Percentiles rank a stretch among this genome's conserved stretches.
Conservation (phyloP, 2,329 filamentous ascomycete species). For the Penicillium aurantiogriseum region DNA sequence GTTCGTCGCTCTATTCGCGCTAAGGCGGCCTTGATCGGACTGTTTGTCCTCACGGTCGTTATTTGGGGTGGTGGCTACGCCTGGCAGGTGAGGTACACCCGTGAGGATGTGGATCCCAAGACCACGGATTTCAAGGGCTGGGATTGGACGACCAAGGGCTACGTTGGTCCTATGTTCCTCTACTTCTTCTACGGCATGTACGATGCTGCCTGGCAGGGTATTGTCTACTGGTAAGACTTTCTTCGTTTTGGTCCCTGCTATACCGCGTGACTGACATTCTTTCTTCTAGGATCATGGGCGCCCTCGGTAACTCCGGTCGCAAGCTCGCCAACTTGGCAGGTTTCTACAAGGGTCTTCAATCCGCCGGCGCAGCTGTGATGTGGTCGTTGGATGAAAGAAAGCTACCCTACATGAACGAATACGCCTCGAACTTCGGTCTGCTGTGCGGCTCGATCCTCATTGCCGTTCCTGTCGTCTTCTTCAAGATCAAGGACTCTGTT, state of each 20-base stretch:
- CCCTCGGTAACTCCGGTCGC: slow-evolving; percentile 85
- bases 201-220: slow-evolving; percentile 85
- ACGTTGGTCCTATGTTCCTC: slow-evolving; percentile 75
- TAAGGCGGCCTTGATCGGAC: slow-evolving; percentile 56
- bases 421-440: slow-evolving; percentile 71
- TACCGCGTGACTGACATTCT: neutral
- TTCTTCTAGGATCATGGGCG: slow-evolving; percentile 73
- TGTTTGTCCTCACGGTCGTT: slow-evolving; percentile 68
- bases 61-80: slow-evolving; percentile 81
- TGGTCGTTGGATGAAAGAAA: slow-evolving; percentile 60
- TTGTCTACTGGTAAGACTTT: slow-evolving; percentile 70
- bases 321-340: slow-evolving; percentile 86
- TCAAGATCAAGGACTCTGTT: slow-evolving; percentile 73
- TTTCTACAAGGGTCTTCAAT: slow-evolving; percentile 85
- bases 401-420: slow-evolving; percentile 66
- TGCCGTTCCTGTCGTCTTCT: slow-evolving; percentile 71
- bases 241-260: neutral
- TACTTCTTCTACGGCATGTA: slow-evolving; percentile 88
- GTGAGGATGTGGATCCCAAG: slow-evolving; percentile 29
- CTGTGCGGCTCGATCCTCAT: slow-evolving; percentile 65
- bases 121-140: slow-evolving; percentile 15
- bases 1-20: slow-evolving; percentile 66
- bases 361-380: slow-evolving; percentile 67
- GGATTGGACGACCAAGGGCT: slow-evolving; percentile 68
- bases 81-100: slow-evolving; percentile 64